A percentile compares a stretch with the other conserved stretches of the same genome.
These are phyloP conservation scores for Blastocystis sp. DNA, from an alignment of 352 stramenopile species.

Conservation along the genomic window DNA sequence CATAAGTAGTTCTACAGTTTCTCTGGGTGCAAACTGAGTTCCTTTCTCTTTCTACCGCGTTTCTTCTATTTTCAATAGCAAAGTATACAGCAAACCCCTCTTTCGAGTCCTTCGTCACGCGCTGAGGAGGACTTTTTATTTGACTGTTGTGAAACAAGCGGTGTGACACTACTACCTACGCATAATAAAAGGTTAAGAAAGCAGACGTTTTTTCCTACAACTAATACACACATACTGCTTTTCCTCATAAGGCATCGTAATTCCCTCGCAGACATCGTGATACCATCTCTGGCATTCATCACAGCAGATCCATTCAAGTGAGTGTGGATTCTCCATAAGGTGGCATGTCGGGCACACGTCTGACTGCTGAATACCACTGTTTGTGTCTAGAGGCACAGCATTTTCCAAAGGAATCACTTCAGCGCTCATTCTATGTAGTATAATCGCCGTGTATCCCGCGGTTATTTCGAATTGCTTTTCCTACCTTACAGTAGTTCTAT, in stretches of 20 bases:
- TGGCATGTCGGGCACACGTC: conserved; percentile 2
- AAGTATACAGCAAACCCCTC: background rate
- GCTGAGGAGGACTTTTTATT: background rate
- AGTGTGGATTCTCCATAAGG: background rate
- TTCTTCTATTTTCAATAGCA: background rate
- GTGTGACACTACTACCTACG: background rate
- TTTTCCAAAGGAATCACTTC: background rate
- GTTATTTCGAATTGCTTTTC: no score
- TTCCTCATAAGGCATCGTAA: background rate
- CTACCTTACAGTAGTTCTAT: no score
- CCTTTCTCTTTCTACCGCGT: conserved; percentile 34
- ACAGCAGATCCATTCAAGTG: conserved; percentile 1
- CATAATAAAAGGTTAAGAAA: background rate
- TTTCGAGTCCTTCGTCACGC: background rate
- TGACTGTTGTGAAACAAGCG: background rate
- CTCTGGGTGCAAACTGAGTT: background rate
- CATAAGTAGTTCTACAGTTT: background rate
- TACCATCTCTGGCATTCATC: conserved; percentile 43
- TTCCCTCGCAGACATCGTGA: conserved; percentile 40
- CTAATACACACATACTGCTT: conserved; percentile 32
- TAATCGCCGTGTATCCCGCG: no score
- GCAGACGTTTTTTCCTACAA: conserved; percentile 35
- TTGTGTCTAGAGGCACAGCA: background rate
- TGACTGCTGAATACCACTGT: background rate
- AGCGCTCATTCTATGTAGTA: background rate